Conservation (phyloP, 352 stramenopile species). For the Pilasporangium apinafurcum region DNA sequence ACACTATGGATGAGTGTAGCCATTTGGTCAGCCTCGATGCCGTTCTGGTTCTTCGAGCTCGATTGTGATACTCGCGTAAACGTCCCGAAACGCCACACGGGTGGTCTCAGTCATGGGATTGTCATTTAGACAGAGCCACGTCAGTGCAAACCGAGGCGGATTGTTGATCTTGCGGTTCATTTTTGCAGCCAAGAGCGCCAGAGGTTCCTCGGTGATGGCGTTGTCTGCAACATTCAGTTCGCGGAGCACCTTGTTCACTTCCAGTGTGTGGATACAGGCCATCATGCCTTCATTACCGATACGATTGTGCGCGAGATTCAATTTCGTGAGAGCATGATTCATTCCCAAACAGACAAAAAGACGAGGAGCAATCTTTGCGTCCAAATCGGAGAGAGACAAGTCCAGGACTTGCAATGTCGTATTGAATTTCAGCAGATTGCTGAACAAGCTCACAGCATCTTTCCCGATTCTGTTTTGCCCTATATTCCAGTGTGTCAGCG, state of each 20-base stretch:
- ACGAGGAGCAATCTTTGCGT: slow-evolving; percentile 40
- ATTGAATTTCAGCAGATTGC: slow-evolving; percentile 47
- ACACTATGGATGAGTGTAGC: not conserved
- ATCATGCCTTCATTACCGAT: slow-evolving; percentile 70
- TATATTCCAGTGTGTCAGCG: slow-evolving; percentile 45
- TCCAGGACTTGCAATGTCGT: slow-evolving; percentile 45
- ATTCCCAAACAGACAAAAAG: slow-evolving; percentile 68
- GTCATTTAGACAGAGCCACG: slow-evolving; percentile 49
- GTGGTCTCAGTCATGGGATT: slow-evolving; percentile 65
- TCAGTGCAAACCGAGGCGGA: slow-evolving; percentile 13
- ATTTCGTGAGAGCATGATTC: slow-evolving; percentile 40
- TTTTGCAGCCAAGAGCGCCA: slow-evolving; percentile 36
- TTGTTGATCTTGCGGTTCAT: slow-evolving; percentile 19
- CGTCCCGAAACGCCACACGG: slow-evolving; percentile 12
- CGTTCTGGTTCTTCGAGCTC: slow-evolving; percentile 42
- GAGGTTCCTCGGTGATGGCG: slow-evolving; percentile 64
- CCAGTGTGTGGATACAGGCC: slow-evolving; percentile 47
- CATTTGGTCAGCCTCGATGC: slow-evolving; percentile 4
- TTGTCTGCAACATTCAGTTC: slow-evolving; percentile 78
- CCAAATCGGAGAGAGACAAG: slow-evolving; percentile 49
- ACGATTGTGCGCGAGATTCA: slow-evolving; percentile 59
- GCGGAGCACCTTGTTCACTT: slow-evolving; percentile 40
- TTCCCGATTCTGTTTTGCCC: slow-evolving; percentile 54
- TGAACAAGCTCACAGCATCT: slow-evolving; percentile 48
- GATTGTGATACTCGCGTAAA: slow-evolving; percentile 26